Conservation (phyloP, 2,329 filamentous ascomycete species). For the Hypoxylon sp. region DNA sequence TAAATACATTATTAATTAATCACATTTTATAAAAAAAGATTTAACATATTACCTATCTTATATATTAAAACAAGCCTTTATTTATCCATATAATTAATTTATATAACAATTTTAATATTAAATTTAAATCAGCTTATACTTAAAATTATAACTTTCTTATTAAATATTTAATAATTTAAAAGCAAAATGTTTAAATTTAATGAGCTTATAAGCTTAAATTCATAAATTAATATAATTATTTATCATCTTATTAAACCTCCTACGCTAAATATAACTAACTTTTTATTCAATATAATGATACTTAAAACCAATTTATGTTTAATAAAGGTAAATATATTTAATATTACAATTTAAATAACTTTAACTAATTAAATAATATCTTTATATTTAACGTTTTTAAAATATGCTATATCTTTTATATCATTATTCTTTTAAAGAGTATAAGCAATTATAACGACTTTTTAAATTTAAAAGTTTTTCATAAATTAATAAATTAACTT, state of each 20-base stretch:
- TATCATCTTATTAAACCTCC: neutral
- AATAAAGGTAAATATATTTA: conserved; percentile 7
- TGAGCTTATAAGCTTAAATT: neutral
- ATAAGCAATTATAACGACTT: neutral
- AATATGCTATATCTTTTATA: neutral
- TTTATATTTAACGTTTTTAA: conserved; percentile 5
- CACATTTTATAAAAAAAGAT: neutral
- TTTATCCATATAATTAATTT: neutral
- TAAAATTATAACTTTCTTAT: neutral
- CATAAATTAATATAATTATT: conserved; percentile 1
- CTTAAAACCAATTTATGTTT: neutral
- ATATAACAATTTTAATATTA: neutral
- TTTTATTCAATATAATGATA: neutral
- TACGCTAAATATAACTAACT: neutral
- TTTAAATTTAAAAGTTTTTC: conserved; percentile 1
- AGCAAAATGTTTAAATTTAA: neutral
- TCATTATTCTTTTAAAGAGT: neutral
- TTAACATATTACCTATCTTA: neutral
- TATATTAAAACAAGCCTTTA: neutral
- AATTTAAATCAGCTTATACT: too few species aligned
- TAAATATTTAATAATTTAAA: neutral
- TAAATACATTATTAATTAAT: neutral
- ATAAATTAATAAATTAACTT: neutral
- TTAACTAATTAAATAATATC: neutral
- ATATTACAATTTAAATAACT: neutral